Base-by-base conservation (phyloP, 495 filamentous ascomycete genomes). In the Talaromyces ruber region DNA sequence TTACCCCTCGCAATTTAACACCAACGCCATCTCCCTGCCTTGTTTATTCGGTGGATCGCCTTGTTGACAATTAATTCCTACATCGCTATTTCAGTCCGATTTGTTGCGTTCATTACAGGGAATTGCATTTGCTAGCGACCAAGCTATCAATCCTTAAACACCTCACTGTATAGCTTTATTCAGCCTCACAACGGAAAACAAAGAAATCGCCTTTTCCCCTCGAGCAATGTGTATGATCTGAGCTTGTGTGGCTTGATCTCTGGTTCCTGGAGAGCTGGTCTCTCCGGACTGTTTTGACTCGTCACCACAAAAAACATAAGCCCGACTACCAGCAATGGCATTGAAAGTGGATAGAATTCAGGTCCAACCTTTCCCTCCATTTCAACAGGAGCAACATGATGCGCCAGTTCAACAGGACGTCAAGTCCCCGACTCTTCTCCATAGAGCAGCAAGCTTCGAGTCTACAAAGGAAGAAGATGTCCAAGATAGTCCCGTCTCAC, bases 361-460 rank as follows among this genome's bases (percentile, higher is more conserved):
- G 37, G 34, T 32, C 8, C 43, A 43, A 8, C 55, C 37, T 4
- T 45, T 47, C 39, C 61, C 61, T 25, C 29, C 22, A 11, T 39
- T 50, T 18, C 59, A 28, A 9, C 37, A 60, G 16, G 16, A 45
- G 14, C 7, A 18, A 16, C 43, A 28, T 7, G 37, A 32, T 29
- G 39, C 24, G 11, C 21, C 18, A n/a, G 43, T 25, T 52, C 37
- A 60, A 11, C 54, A 29, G 59, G 34, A 45, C 39, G 52, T 26
- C 34, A 57, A 43, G 18, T 50, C 57, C 65, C 63, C 63, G 67
- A 24, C 56, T 75, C 47, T 70, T 68, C 21, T 63, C 12, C 61
- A 63, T 7, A 74, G 74, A 54, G 71, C 77, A 43, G 76, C 77
- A 26, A 80, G 77, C 64, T 80, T 75, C 60, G 55, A 59, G 25